Evolutionary conservation across 106 monocot species (phyloP).

Genomic region (Dendrobium huoshanense): DNA sequence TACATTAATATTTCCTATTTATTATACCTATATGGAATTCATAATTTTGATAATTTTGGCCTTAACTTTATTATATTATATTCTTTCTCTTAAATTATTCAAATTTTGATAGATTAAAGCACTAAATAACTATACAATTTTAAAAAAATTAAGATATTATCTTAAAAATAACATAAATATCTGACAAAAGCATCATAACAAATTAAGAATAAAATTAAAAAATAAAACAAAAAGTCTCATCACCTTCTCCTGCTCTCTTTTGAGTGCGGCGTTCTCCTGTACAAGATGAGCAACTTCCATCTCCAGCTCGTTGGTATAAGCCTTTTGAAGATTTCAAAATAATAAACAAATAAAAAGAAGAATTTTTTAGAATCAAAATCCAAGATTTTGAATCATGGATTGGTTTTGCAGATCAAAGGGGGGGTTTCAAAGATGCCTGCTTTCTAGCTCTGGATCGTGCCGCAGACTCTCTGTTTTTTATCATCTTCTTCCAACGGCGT

Average conservation of each 20-base stretch:
- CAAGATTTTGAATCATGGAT: background rate
- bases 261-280: constrained; percentile 44
- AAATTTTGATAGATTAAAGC: background rate
- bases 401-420: background rate
- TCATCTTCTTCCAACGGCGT: constrained; percentile 20
- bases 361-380: background rate
- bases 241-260: constrained; percentile 43
- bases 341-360: background rate
- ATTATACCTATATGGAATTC: background rate
- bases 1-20: background rate
- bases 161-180: background rate
- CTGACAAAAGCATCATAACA: no score
- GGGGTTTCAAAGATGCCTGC: constrained; percentile 9
- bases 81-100: background rate
- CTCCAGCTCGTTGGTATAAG: constrained; percentile 59
- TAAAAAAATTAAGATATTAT: background rate
- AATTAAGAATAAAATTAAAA: no score
- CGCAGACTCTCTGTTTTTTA: constrained; percentile 41
- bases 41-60: background rate
- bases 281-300: constrained; percentile 25
- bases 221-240: background rate
- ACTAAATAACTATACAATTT: background rate
- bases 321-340: constrained; percentile 26
- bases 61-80: background rate
- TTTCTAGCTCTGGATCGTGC: constrained; percentile 35